Evolutionary conservation across 2,329 filamentous ascomycete species (phyloP).

Genomic region (Diaporthe sp.): DNA sequence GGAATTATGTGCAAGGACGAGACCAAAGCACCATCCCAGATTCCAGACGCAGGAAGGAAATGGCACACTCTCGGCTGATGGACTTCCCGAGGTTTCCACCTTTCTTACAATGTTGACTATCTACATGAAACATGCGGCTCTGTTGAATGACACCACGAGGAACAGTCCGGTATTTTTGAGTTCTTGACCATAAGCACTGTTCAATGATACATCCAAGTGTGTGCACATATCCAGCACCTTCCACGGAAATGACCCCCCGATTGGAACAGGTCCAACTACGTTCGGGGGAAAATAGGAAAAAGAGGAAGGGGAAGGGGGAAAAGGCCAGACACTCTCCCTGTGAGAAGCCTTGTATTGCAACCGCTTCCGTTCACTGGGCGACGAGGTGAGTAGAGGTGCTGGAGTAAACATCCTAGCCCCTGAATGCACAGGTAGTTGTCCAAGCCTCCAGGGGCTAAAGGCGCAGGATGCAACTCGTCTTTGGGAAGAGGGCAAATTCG

Average conservation of each 20-base stretch:
- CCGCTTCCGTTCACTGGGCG: too few relatives aligned
- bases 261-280: background rate
- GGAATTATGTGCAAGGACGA: background rate
- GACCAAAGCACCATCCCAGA: background rate
- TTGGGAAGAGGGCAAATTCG: background rate
- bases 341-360: background rate
- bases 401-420: background rate
- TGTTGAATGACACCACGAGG: background rate
- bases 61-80: background rate
- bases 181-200: too few relatives aligned
- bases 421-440: background rate
- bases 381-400: background rate
- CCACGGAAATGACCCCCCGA: too few relatives aligned
- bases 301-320: too few relatives aligned
- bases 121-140: conserved; percentile 9
- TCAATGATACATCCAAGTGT: background rate
- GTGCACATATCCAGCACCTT: background rate
- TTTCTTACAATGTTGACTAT: background rate
- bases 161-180: background rate
- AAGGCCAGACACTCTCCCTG: too few relatives aligned
- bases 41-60: background rate
- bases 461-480: background rate
- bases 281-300: too few relatives aligned
- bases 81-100: background rate
- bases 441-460: background rate